These are phyloP conservation scores for Lophiotrema nucula DNA, from an alignment of 495 filamentous ascomycete species.

Conservation along the genomic window DNA sequence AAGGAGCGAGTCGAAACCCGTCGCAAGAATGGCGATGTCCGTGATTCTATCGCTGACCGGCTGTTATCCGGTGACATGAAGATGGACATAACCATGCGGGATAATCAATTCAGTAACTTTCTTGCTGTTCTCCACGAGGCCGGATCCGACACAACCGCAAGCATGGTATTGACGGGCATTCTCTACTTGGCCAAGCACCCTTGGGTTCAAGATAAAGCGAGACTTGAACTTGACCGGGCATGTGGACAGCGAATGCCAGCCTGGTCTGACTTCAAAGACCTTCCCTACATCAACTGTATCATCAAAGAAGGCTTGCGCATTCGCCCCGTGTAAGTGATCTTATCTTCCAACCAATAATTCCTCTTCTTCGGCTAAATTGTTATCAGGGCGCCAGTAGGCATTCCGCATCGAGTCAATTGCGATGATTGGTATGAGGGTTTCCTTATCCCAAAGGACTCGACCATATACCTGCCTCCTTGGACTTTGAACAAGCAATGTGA, in stretches of 20 bases:
- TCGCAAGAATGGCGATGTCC: slow-evolving; percentile 7
- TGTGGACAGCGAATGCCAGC: slow-evolving; percentile 40
- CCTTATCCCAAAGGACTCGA: slow-evolving; percentile 36
- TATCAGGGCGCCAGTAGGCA: background rate
- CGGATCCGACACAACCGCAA: slow-evolving; percentile 12
- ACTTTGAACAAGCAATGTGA: slow-evolving; percentile 34
- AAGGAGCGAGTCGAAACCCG: slow-evolving; percentile 3
- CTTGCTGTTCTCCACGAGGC: slow-evolving; percentile 7
- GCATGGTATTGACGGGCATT: slow-evolving; percentile 1
- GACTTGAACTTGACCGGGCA: slow-evolving; percentile 33
- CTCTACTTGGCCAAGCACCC: slow-evolving; percentile 17
- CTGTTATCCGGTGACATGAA: background rate
- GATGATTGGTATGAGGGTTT: slow-evolving; percentile 21
- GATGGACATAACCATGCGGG: background rate
- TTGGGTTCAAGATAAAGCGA: slow-evolving; percentile 35
- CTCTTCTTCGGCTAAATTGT: too few species aligned
- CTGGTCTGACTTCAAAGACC: slow-evolving; percentile 40
- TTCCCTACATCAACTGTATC: slow-evolving; percentile 47
- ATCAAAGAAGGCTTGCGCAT: slow-evolving; percentile 47
- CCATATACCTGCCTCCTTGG: slow-evolving; percentile 42
- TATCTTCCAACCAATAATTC: slow-evolving; percentile 27
- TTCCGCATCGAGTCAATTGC: slow-evolving; percentile 6
- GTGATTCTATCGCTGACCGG: slow-evolving; percentile 7
- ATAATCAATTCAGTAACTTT: slow-evolving; percentile 9
- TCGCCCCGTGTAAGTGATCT: slow-evolving; percentile 38